phyloP scores from a whole-genome alignment of 116 monocot species.

The Cymodocea nodosa region DNA sequence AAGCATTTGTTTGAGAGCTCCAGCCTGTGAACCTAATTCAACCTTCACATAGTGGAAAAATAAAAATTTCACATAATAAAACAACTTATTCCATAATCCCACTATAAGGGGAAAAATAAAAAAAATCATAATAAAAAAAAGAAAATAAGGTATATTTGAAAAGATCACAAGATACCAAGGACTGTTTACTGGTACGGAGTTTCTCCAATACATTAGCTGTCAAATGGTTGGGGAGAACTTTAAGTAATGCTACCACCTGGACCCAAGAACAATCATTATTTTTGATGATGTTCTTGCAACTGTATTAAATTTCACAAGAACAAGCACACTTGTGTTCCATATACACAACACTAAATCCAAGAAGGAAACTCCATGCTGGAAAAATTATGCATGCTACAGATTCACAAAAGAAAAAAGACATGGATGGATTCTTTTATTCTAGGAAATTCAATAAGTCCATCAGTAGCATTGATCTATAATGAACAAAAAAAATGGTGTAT shows the following conservation, averaged over 20 bases:
- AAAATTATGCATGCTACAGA: too few species aligned
- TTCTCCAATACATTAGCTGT: slow-evolving; percentile 87
- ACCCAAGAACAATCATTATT: not conserved
- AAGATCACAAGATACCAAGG: slow-evolving; percentile 35
- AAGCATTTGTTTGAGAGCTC: slow-evolving; percentile 94
- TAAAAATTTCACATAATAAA: not conserved
- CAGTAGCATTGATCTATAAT: not conserved
- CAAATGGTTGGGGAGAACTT: slow-evolving; percentile 81
- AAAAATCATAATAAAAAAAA: not conserved
- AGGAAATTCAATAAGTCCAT: not conserved
- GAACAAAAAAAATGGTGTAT: not conserved
- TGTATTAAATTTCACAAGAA: not conserved
- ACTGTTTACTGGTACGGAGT: slow-evolving; percentile 92
- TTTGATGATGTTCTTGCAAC: not conserved
- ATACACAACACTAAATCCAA: too few species aligned
- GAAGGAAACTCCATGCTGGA: too few species aligned
- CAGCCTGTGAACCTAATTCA: slow-evolving; percentile 88
- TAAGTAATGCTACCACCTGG: slow-evolving; percentile 70
- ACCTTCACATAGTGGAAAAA: slow-evolving; percentile 28
- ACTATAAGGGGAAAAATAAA: too few species aligned
- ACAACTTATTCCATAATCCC: too few species aligned
- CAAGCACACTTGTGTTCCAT: too few species aligned
- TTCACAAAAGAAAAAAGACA: too few species aligned
- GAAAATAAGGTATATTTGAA: too few species aligned
- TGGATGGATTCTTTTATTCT: too few species aligned